Evolutionary conservation across 345 rosid genomes (phyloP), one percentile per base, ranked within the genome.

Genomic region (Microcos paniculata): DNA sequence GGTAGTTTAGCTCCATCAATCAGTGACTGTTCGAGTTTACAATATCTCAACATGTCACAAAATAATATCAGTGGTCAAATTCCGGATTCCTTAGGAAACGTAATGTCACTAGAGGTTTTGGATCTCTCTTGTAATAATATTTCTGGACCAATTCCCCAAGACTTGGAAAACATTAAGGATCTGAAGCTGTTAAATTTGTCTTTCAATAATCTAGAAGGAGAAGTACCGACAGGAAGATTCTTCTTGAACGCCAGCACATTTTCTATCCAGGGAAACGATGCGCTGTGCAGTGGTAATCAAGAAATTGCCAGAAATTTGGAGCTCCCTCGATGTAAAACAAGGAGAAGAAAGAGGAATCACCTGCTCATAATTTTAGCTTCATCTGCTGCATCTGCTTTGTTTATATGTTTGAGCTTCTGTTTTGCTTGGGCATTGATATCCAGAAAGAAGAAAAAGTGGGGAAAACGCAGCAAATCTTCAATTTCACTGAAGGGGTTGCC

Each of bases 171-270:
- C 35, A 28, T 79, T 10, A 19, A 11, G 51, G 58, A 23, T 18
- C 49, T 79, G 19, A 1, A 30, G 53, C 5, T 30, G 13, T 42
- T 79, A 4, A 69, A 79, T 66, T 51, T 79, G 10, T 79, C 82
- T 35, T 69, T 35, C 48, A 79, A 79, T 58, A 49, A 74, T 58
- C 51, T 77, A 35, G 79, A 77, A 59, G 79, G 79, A 9, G 74
- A 46, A 15, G 40, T 77, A 24, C 79, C 79, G 15, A 4, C 48
- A 46, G 75, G 68, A 56, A 55, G 38, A 6, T 42, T 46, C 0
- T 77, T 70, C 42, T 56, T 40, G 35, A 79, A 79, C 62, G 13
- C 46, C n/a, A 59, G 63, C 62, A 3, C 12, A 4, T 0, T 45
- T 23, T 59, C 66, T 5, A 19, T 74, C 55, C 52, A 6, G 1